A percentile compares a stretch with the other conserved stretches of the same genome.
Evolutionary conservation across 164 flowering plant species (phyloP).

Genomic region (Brasenia schreberi): DNA sequence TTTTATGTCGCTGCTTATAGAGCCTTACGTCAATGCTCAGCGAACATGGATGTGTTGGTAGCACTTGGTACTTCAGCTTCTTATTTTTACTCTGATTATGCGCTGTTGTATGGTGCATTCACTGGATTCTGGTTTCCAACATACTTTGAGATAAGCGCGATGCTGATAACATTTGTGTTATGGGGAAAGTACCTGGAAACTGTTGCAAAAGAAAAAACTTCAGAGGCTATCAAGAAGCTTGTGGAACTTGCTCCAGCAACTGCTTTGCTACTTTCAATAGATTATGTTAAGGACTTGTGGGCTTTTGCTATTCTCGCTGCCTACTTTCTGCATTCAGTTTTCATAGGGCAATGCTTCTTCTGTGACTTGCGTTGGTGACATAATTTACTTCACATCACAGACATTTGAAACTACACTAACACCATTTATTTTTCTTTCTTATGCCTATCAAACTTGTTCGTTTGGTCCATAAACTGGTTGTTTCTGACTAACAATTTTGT

Average conservation of each 20-base stretch:
- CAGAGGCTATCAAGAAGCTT: conserved; percentile 92
- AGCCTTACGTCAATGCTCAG: conserved; percentile 82
- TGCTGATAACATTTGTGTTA: conserved; percentile 93
- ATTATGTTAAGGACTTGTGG: conserved; percentile 35
- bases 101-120: conserved; percentile 83
- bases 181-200: conserved; percentile 92
- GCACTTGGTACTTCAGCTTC: conserved; percentile 96
- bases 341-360: neutral
- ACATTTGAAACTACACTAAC: too few species aligned
- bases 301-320: neutral
- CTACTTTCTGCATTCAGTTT: neutral
- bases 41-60: conserved; percentile 98
- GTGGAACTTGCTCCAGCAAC: conserved; percentile 93
- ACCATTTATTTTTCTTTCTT: too few species aligned
- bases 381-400: neutral
- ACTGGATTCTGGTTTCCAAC: conserved; percentile 96
- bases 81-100: conserved; percentile 86
- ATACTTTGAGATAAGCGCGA: conserved; percentile 96
- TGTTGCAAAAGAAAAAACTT: conserved; percentile 95
- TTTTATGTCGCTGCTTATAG: conserved; percentile 85
- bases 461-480: neutral
- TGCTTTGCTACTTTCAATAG: conserved; percentile 61
- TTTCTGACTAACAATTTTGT: neutral
- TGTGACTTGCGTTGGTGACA: neutral
- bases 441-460: neutral